Conservation (phyloP, 768 basidiomycete species). For the Heimioporus sp. region DNA sequence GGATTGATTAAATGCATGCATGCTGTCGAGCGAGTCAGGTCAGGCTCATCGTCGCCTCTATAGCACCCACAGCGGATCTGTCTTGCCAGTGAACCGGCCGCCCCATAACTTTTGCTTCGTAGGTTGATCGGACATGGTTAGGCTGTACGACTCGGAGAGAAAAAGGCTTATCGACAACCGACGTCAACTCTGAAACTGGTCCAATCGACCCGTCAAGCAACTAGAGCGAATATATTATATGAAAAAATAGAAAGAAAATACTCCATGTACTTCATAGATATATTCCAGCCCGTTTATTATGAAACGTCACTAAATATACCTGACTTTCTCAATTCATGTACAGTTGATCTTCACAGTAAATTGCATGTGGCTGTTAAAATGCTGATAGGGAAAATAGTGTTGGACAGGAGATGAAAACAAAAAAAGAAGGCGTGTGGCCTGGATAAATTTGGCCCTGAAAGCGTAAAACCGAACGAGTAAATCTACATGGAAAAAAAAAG, state of each 20-base stretch:
- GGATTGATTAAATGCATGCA: constrained; percentile 98
- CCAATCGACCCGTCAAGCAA: not conserved
- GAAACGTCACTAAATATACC: constrained; percentile 7
- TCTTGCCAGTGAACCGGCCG: constrained; percentile 83
- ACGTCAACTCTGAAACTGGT: not conserved
- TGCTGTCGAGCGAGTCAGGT: constrained; percentile 45
- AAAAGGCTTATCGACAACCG: no score
- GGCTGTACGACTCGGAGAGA: not conserved
- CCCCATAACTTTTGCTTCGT: constrained; percentile 83
- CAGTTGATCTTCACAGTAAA: constrained; percentile 2
- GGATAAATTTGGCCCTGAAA: not conserved
- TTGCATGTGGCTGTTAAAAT: not conserved
- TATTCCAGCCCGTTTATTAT: constrained; percentile 3
- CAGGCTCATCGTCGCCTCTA: not conserved
- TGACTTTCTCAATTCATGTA: constrained; percentile 4
- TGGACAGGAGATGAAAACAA: constrained; percentile 7
- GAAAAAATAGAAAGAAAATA: not conserved
- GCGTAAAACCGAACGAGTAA: not conserved
- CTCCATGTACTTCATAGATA: not conserved
- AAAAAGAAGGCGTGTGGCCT: constrained; percentile 10
- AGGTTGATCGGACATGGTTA: constrained; percentile 38
- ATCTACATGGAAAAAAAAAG: constrained; percentile 11
- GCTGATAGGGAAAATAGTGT: constrained; percentile 1
- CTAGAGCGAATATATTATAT: constrained; percentile 1
- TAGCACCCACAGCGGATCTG: constrained; percentile 52